Evolutionary conservation across 2,329 filamentous ascomycete species (phyloP).

Genomic region (Cordyceps sp.): DNA sequence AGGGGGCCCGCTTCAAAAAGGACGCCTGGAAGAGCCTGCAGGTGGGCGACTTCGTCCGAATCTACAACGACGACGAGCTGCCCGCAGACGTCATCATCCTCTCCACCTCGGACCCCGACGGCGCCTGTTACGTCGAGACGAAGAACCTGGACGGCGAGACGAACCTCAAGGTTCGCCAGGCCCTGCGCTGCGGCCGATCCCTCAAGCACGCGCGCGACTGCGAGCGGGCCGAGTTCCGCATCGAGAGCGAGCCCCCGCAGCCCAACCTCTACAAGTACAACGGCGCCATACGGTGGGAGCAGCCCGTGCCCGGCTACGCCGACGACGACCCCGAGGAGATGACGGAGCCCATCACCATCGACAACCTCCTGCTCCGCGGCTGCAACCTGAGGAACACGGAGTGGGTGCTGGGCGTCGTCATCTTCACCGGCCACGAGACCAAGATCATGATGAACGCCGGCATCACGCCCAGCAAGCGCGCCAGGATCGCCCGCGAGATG

Average conservation of each 20-base stretch:
- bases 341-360: conserved; percentile 86
- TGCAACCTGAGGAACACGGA: conserved; percentile 92
- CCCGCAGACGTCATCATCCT: conserved; percentile 87
- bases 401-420: conserved; percentile 81
- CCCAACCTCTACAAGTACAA: conserved; percentile 93
- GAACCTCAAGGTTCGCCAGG: conserved; percentile 87
- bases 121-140: conserved; percentile 92
- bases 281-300: conserved; percentile 74
- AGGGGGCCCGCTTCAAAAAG: conserved; percentile 73
- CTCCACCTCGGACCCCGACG: conserved; percentile 84
- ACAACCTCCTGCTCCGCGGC: conserved; percentile 85
- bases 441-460: conserved; percentile 99
- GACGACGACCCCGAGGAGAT: conserved; percentile 53
- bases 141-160: conserved; percentile 98
- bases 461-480: conserved; percentile 83
- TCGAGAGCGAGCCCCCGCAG: conserved; percentile 84
- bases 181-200: conserved; percentile 66
- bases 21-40: conserved; percentile 91
- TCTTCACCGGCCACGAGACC: conserved; percentile 90
- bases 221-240: conserved; percentile 69
- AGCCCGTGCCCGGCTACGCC: conserved; percentile 47
- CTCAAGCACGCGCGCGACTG: conserved; percentile 86
- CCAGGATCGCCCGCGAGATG: conserved; percentile 78
- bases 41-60: conserved; percentile 88
- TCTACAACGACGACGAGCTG: conserved; percentile 92